These are phyloP conservation scores for Paraurostyla sp. DNA, from an alignment of 73 alveolate genomes.

Conservation along the genomic window DNA sequence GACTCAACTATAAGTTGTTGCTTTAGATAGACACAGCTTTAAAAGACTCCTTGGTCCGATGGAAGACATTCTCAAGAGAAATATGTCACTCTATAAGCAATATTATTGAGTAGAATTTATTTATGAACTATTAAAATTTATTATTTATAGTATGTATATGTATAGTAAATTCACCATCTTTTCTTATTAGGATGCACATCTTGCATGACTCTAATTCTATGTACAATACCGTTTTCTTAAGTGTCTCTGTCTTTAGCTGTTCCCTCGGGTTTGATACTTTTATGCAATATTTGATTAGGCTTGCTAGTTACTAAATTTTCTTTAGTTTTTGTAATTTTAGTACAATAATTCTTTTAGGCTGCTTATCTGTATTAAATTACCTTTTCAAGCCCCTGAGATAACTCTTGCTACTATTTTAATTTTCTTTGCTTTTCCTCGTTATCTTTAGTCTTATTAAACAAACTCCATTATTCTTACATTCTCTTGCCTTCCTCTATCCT, in stretches of 20 bases:
- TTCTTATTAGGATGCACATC: background rate
- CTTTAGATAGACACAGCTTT: conserved; percentile 89
- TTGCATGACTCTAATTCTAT: background rate
- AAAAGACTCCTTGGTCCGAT: conserved; percentile 92
- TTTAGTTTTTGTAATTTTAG: background rate
- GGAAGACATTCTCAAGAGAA: conserved; percentile 73
- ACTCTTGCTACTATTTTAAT: background rate
- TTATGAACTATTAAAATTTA: too few species aligned
- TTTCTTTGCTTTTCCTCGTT: background rate
- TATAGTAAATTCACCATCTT: background rate
- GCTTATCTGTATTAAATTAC: background rate
- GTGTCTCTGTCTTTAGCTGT: too few species aligned
- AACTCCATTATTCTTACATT: background rate
- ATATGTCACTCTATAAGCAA: conserved; percentile 6
- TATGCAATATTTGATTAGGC: too few species aligned
- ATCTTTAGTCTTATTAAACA: background rate
- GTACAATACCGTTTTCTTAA: background rate
- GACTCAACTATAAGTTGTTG: conserved; percentile 68
- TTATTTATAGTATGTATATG: background rate
- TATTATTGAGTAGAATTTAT: background rate
- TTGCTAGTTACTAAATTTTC: too few species aligned
- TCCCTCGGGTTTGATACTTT: too few species aligned
- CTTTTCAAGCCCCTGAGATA: background rate
- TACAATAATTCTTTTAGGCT: background rate
- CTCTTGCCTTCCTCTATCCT: background rate